Conservation (phyloP, 306 rosid species). For the Casuarina cunninghamiana region DNA sequence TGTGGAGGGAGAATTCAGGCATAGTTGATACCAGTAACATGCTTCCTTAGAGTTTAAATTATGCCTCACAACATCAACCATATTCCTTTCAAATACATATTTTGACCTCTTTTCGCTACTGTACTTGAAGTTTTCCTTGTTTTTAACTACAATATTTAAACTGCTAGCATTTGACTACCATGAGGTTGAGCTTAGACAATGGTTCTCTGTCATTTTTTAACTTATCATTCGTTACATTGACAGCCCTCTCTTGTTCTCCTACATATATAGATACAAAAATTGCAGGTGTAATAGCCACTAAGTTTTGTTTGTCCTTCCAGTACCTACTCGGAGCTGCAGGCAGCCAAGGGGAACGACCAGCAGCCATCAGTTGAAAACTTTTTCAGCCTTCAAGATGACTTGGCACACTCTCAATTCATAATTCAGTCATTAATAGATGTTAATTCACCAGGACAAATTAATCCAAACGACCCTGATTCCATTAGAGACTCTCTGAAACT, state of each 20-base stretch:
- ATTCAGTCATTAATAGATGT: slow-evolving; percentile 24
- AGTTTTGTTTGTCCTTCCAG: slow-evolving; percentile 9
- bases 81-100: background rate
- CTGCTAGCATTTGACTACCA: too few relatives aligned
- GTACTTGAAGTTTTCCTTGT: background rate
- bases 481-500: slow-evolving; percentile 27
- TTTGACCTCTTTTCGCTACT: background rate
- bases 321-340: slow-evolving; percentile 31
- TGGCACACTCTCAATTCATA: slow-evolving; percentile 13
- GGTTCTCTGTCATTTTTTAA: background rate
- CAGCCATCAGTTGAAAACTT: slow-evolving; percentile 25
- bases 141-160: too few relatives aligned
- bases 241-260: background rate
- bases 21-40: background rate
- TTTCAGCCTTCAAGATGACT: slow-evolving; percentile 27
- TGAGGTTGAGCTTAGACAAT: too few relatives aligned
- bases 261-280: background rate
- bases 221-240: background rate
- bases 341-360: slow-evolving; percentile 25
- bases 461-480: slow-evolving; percentile 13
- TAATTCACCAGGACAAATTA: slow-evolving; percentile 14
- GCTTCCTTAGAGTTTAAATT: background rate
- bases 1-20: background rate
- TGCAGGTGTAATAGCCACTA: background rate
- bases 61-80: too few relatives aligned